A percentile compares a stretch with the other conserved stretches of the same genome.
Conservation (phyloP, 2,329 filamentous ascomycete species). For the Balansia obtecta region DNA sequence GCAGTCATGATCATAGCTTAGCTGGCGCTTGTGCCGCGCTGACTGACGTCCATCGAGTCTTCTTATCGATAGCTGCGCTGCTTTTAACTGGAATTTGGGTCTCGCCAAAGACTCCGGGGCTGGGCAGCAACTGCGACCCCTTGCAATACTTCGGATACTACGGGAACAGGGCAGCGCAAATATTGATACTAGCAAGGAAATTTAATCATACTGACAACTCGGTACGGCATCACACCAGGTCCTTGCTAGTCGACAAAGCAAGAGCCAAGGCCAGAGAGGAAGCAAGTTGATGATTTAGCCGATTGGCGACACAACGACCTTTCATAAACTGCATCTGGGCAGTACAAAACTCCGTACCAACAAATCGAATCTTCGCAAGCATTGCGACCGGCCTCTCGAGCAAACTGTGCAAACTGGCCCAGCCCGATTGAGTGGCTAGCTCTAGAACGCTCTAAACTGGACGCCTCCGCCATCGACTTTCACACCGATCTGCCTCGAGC, state of each 20-base stretch:
- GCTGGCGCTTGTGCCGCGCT: neutral
- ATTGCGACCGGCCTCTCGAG: neutral
- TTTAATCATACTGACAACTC: too few species aligned
- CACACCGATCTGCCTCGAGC: neutral
- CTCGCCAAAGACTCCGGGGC: neutral
- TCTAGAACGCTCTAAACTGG: neutral
- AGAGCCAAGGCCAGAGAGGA: neutral
- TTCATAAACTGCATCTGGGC: neutral
- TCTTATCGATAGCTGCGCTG: constrained; percentile 4
- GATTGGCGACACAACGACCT: neutral
- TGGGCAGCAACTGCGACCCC: neutral
- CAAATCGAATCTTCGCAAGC: neutral
- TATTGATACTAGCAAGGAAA: too few species aligned
- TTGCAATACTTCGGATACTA: neutral
- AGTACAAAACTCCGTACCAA: neutral
- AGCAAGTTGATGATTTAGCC: neutral
- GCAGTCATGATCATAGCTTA: neutral
- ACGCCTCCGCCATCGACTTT: neutral
- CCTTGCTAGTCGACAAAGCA: neutral
- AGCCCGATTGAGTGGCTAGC: neutral
- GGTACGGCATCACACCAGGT: neutral
- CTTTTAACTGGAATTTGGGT: neutral
- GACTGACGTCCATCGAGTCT: neutral
- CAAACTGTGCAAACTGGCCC: neutral
- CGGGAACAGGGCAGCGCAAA: too few species aligned